phyloP scores from a whole-genome alignment of 345 rosid species.

The Nephelium lappaceum region DNA sequence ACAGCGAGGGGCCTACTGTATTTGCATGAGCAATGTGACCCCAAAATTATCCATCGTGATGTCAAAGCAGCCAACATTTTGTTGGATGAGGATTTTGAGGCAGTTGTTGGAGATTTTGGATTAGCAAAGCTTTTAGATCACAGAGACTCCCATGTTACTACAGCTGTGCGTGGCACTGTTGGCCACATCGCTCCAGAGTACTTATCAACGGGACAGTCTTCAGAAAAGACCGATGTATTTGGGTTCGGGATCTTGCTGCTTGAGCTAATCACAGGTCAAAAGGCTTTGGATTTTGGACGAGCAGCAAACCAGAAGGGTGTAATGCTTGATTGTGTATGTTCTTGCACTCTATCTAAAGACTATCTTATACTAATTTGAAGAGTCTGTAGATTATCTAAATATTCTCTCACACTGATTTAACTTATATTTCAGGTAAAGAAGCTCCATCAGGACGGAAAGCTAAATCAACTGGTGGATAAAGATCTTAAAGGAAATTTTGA shows the following conservation, averaged over 20 bases:
- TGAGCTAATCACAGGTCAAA: slow-evolving; percentile 90
- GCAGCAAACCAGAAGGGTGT: slow-evolving; percentile 89
- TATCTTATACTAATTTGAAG: background rate
- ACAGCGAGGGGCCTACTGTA: slow-evolving; percentile 88
- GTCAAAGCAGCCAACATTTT: slow-evolving; percentile 97
- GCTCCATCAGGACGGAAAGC: slow-evolving; percentile 81
- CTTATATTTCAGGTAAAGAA: slow-evolving; percentile 74
- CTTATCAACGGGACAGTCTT: slow-evolving; percentile 90
- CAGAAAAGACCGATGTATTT: slow-evolving; percentile 90
- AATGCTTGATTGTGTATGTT: slow-evolving; percentile 89
- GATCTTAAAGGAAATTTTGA: slow-evolving; percentile 65
- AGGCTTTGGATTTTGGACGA: slow-evolving; percentile 86
- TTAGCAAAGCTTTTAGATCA: slow-evolving; percentile 96
- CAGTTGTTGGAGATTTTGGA: slow-evolving; percentile 98
- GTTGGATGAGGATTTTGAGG: slow-evolving; percentile 89
- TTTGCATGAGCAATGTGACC: slow-evolving; percentile 94
- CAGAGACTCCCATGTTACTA: slow-evolving; percentile 91
- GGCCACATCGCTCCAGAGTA: slow-evolving; percentile 98
- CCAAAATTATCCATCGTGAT: slow-evolving; percentile 91
- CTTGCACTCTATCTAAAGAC: slow-evolving; percentile 14
- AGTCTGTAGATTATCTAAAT: background rate
- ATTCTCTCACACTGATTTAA: background rate
- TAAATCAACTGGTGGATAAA: slow-evolving; percentile 72
- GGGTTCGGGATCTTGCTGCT: slow-evolving; percentile 94
- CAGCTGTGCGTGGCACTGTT: slow-evolving; percentile 91